Evolutionary conservation across 2,329 filamentous ascomycete genomes (phyloP).

Genomic region (Exophiala mesophila): DNA sequence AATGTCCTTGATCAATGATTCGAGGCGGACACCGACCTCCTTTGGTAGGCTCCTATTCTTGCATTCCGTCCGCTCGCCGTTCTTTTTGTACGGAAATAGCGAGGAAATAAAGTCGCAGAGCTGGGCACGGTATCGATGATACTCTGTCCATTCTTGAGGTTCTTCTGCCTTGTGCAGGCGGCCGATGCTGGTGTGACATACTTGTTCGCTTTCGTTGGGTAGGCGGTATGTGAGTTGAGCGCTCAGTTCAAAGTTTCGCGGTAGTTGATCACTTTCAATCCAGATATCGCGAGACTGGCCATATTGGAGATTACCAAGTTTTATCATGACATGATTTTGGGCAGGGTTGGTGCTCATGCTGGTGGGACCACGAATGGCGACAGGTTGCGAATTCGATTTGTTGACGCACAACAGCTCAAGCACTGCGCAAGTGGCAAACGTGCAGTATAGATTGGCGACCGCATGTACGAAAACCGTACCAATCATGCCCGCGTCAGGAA

Average conservation of each 20-base stretch:
- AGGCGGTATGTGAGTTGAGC: slow-evolving; percentile 23
- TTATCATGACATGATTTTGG: slow-evolving; percentile 11
- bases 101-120: slow-evolving; percentile 49
- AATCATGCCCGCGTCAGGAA: slow-evolving; percentile 59
- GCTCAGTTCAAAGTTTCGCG: slow-evolving; percentile 29
- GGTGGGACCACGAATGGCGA: neutral
- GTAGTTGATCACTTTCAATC: slow-evolving; percentile 30
- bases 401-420: slow-evolving; percentile 35
- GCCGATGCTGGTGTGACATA: neutral
- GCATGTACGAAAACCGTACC: slow-evolving; percentile 58
- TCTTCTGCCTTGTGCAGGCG: slow-evolving; percentile 8
- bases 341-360: neutral
- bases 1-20: slow-evolving; percentile 4
- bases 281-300: slow-evolving; percentile 57
- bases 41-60: neutral
- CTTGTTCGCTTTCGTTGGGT: slow-evolving; percentile 8
- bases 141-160: slow-evolving; percentile 32
- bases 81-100: slow-evolving; percentile 38
- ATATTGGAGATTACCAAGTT: slow-evolving; percentile 51
- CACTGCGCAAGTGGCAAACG: slow-evolving; percentile 48
- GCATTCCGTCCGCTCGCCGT: slow-evolving; percentile 35
- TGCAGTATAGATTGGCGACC: slow-evolving; percentile 57
- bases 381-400: neutral
- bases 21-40: slow-evolving; percentile 5
- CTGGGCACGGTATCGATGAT: slow-evolving; percentile 49